Percentiles rank a stretch among this genome's conserved stretches.
phyloP scores from a whole-genome alignment of 331 rosid genomes.

The Malus hybrid region DNA sequence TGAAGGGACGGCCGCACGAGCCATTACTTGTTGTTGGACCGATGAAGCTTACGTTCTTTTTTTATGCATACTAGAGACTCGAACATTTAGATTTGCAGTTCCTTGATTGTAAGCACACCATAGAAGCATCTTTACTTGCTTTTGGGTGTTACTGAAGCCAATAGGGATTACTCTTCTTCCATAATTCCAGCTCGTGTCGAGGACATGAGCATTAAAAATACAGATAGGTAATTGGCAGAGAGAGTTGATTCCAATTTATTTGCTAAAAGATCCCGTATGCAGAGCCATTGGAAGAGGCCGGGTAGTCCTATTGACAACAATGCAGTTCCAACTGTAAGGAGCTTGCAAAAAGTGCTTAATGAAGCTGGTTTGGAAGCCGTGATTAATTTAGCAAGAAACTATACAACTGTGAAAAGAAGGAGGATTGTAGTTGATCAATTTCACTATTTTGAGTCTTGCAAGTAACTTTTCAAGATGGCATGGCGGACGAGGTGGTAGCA shows the following conservation, averaged over 20 bases:
- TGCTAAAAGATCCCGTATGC: slow-evolving; percentile 63
- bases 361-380: slow-evolving; percentile 69
- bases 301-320: slow-evolving; percentile 44
- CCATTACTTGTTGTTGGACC: slow-evolving; percentile 86
- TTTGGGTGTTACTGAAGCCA: slow-evolving; percentile 15
- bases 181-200: slow-evolving; percentile 23
- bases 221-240: slow-evolving; percentile 18
- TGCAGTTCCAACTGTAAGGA: slow-evolving; percentile 38
- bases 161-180: slow-evolving; percentile 5
- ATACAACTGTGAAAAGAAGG: not conserved
- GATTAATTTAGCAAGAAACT: slow-evolving; percentile 13
- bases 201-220: slow-evolving; percentile 6
- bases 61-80: slow-evolving; percentile 82
- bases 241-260: slow-evolving; percentile 51
- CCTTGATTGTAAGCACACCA: slow-evolving; percentile 73
- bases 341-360: slow-evolving; percentile 37
- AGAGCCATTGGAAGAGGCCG: slow-evolving; percentile 57
- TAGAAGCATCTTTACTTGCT: slow-evolving; percentile 40
- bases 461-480: slow-evolving; percentile 88
- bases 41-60: slow-evolving; percentile 59
- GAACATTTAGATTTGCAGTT: slow-evolving; percentile 84
- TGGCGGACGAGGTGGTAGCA: slow-evolving; percentile 74
- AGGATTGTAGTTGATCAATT: not conserved
- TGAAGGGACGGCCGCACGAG: slow-evolving; percentile 62
- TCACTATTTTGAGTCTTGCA: slow-evolving; percentile 24